Evolutionary conservation across 1,284 basidiomycete genomes (phyloP).

Genomic region (Sporisorium scitamineum): DNA sequence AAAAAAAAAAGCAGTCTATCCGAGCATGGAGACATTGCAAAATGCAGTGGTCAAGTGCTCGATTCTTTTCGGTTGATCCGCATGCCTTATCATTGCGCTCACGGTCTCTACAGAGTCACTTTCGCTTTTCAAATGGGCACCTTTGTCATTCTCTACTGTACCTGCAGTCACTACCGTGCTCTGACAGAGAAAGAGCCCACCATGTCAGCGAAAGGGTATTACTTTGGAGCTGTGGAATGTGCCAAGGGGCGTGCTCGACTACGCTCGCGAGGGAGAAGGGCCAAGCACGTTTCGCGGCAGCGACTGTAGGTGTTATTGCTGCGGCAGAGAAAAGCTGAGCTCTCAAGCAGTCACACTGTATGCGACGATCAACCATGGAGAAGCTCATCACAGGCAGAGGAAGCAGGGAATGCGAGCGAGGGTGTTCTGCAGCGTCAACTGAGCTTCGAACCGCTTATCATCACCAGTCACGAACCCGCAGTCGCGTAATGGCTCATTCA

Average conservation of each 20-base stretch:
- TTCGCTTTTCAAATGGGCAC: not conserved
- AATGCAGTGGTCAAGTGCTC: not conserved
- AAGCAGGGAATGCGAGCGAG: not conserved
- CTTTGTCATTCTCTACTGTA: not conserved
- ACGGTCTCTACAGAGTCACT: not conserved
- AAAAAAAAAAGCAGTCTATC: not conserved
- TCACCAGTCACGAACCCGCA: not conserved
- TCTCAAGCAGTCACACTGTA: not conserved
- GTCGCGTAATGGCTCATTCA: too few species aligned
- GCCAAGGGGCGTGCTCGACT: not conserved
- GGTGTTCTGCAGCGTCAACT: slow-evolving; percentile 17
- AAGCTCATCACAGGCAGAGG: too few species aligned
- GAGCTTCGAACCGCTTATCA: not conserved
- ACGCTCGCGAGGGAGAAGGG: not conserved
- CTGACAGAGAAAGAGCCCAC: not conserved
- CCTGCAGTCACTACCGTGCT: not conserved
- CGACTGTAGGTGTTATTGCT: slow-evolving; percentile 1
- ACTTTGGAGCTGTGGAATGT: not conserved
- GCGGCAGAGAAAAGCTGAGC: slow-evolving; percentile 12
- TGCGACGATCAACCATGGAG: too few species aligned
- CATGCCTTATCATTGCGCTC: not conserved
- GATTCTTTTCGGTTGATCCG: slow-evolving; percentile 1
- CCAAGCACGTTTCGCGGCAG: not conserved
- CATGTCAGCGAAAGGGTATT: not conserved
- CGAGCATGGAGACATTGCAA: not conserved